Conservation (phyloP, 2,329 filamentous ascomycete species). For the Neonectria sp. region DNA sequence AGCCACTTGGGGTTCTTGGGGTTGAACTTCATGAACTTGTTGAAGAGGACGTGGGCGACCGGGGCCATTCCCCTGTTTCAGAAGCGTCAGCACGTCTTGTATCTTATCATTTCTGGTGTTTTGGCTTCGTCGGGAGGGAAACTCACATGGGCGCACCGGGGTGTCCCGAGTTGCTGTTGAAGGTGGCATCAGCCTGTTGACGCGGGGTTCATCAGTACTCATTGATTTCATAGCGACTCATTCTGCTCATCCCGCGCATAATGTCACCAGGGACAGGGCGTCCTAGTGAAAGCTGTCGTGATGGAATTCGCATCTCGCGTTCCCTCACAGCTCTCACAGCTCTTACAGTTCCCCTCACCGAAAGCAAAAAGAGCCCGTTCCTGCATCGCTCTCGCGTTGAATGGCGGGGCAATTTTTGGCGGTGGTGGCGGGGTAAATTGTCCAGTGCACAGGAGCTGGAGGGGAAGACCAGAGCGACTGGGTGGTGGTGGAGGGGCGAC, state of each 20-base stretch:
- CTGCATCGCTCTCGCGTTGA: constrained; percentile 33
- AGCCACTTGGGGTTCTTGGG: constrained; percentile 98
- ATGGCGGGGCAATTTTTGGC: constrained; percentile 45
- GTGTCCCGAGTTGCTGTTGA: constrained; percentile 96
- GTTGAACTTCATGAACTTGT: constrained; percentile 99
- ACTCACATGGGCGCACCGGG: constrained; percentile 95
- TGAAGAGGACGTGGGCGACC: constrained; percentile 95
- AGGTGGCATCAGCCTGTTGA: constrained; percentile 93
- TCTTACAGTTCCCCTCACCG: constrained; percentile 28
- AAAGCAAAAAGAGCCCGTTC: constrained; percentile 16
- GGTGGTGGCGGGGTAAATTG: constrained; percentile 54
- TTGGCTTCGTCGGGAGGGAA: constrained; percentile 31
- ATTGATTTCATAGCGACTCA: constrained; percentile 21
- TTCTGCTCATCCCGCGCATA: background rate
- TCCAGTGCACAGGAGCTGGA: constrained; percentile 51
- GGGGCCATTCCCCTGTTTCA: constrained; percentile 83
- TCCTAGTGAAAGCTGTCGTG: too few relatives aligned
- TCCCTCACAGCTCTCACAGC: background rate
- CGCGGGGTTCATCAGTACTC: constrained; percentile 43
- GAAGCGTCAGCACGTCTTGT: constrained; percentile 51
- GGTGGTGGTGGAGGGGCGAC: constrained; percentile 59
- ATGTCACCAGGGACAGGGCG: background rate
- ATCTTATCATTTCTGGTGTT: constrained; percentile 12
- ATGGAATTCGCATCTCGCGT: background rate
- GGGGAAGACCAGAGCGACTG: constrained; percentile 46